Evolutionary conservation across 805 yeast genomes (phyloP).

Genomic region (Groenewaldozyma tartarivorans): DNA sequence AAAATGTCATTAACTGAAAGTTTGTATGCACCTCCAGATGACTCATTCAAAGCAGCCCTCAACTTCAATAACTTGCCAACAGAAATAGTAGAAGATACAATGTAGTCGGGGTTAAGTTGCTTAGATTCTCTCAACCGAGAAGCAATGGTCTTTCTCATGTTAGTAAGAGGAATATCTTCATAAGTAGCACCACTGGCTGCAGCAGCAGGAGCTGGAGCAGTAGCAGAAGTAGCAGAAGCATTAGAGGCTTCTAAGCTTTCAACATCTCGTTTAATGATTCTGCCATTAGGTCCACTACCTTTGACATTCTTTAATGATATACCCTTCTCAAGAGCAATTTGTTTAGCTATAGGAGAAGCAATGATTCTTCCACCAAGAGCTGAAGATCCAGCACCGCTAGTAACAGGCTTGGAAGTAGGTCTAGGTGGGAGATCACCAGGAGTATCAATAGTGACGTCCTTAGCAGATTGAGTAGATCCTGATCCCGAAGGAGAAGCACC

Average conservation of each 20-base stretch:
- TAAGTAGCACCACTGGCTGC: conserved; percentile 47
- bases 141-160: conserved; percentile 92
- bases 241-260: conserved; percentile 49
- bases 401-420: conserved; percentile 16
- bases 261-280: conserved; percentile 85
- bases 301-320: conserved; percentile 71
- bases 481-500: conserved; percentile 1
- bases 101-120: conserved; percentile 81
- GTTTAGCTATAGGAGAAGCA: conserved; percentile 94
- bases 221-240: conserved; percentile 30
- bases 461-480: conserved; percentile 90
- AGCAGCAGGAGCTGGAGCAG: conserved; percentile 32
- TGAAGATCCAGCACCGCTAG: conserved; percentile 2
- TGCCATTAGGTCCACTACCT: conserved; percentile 94
- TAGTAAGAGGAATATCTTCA: conserved; percentile 77
- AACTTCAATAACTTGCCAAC: conserved; percentile 87
- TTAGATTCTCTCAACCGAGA: conserved; percentile 80
- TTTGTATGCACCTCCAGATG: conserved; percentile 79
- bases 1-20: conserved; percentile 90
- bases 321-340: conserved; percentile 86
- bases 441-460: conserved; percentile 57
- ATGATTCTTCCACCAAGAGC: conserved; percentile 56
- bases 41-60: conserved; percentile 78
- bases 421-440: no score
- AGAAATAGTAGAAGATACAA: conserved; percentile 77